Conservation (phyloP, 805 yeast species). For the Yarrowia alimentaria region DNA sequence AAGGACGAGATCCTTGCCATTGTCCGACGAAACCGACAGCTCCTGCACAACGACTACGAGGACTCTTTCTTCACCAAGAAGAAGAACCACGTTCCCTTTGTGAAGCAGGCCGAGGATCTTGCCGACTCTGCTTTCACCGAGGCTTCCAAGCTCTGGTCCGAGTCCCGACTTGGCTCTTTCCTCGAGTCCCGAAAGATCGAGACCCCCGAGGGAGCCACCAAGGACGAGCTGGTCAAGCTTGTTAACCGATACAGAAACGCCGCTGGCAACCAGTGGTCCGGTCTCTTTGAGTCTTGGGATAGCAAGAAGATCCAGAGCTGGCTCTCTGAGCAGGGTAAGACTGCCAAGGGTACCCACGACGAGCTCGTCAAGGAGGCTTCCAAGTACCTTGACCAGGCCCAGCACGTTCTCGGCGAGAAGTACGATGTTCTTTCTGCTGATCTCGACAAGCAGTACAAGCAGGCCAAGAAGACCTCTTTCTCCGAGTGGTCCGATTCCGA, state of each 20-base stretch:
- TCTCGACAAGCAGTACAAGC: slow-evolving; percentile 43
- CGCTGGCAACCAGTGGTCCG: slow-evolving; percentile 44
- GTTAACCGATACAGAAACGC: slow-evolving; percentile 46
- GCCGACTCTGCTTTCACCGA: slow-evolving; percentile 32
- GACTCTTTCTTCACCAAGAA: slow-evolving; percentile 28
- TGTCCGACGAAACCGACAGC: slow-evolving; percentile 39
- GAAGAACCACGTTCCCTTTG: slow-evolving; percentile 31
- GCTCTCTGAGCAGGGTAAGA: slow-evolving; percentile 48
- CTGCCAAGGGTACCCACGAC: slow-evolving; percentile 46
- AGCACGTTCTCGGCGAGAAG: slow-evolving; percentile 46
- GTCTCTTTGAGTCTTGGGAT: slow-evolving; percentile 58
- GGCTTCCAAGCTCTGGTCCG: slow-evolving; percentile 39
- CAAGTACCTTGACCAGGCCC: slow-evolving; percentile 46
- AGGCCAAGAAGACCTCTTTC: slow-evolving; percentile 48
- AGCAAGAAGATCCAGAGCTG: slow-evolving; percentile 49
- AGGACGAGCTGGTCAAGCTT: slow-evolving; percentile 45
- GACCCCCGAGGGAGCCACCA: slow-evolving; percentile 36
- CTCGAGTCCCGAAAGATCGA: slow-evolving; percentile 41
- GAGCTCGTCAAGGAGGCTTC: slow-evolving; percentile 49
- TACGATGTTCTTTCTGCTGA: slow-evolving; percentile 39
- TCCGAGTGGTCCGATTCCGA: slow-evolving; percentile 56
- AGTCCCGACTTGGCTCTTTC: slow-evolving; percentile 39
- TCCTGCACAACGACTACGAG: slow-evolving; percentile 35
- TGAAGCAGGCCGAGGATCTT: slow-evolving; percentile 32
- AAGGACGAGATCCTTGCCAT: slow-evolving; percentile 33